These are phyloP conservation scores for Lentinula novae-zelandiae DNA, from an alignment of 1,284 basidiomycete genomes.

Conservation along the genomic window DNA sequence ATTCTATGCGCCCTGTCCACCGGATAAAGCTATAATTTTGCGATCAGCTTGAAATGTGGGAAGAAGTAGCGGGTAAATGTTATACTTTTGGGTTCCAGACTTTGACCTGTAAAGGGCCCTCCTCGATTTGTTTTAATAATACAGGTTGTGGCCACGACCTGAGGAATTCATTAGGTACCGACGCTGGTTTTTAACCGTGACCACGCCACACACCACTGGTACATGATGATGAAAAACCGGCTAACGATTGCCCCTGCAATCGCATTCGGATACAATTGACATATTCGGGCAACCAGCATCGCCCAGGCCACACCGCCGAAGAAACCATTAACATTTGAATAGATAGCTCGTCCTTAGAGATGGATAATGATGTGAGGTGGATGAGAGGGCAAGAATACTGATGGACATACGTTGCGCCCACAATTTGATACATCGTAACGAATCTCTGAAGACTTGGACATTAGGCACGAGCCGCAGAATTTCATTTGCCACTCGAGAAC, in stretches of 20 bases:
- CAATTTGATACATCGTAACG: slow-evolving; percentile 93
- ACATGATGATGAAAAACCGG: slow-evolving; percentile 96
- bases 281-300: slow-evolving; percentile 96
- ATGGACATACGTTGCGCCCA: slow-evolving; percentile 87
- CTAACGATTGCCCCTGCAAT: slow-evolving; percentile 94
- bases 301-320: slow-evolving; percentile 99
- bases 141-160: slow-evolving; percentile 99
- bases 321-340: slow-evolving; percentile 98
- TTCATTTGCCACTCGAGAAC: slow-evolving; percentile 95
- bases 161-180: slow-evolving; percentile 7
- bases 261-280: slow-evolving; percentile 96
- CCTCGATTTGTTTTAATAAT: slow-evolving; percentile 93
- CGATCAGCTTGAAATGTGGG: neutral
- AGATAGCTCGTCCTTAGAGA: slow-evolving; percentile 85
- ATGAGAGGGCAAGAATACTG: slow-evolving; percentile 6
- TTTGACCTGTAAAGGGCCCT: slow-evolving; percentile 88
- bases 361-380: neutral
- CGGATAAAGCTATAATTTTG: slow-evolving; percentile 72
- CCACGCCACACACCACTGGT: slow-evolving; percentile 73
- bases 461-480: slow-evolving; percentile 95
- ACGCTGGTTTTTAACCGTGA: neutral
- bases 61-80: neutral
- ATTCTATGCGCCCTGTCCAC: slow-evolving; percentile 92
- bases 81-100: slow-evolving; percentile 97
- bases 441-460: slow-evolving; percentile 91